A percentile compares a stretch with the other conserved stretches of the same genome.
Conservation (phyloP, 176 grass and related monocot species). For the Alloteropsis semialata region DNA sequence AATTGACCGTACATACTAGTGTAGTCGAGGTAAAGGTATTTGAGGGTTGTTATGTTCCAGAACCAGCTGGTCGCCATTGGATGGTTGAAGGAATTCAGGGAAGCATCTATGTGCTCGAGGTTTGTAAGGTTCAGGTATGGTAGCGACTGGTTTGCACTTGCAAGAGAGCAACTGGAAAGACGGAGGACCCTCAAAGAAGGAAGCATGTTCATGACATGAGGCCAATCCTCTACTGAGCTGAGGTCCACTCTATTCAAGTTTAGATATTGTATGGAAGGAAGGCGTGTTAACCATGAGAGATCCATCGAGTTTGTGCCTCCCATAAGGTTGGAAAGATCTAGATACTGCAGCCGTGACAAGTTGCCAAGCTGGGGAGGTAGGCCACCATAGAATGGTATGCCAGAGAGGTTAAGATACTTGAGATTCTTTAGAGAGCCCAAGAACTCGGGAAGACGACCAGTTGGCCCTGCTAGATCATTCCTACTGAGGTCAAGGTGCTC, state of each 20-base stretch:
- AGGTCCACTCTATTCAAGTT: neutral
- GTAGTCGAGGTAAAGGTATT: neutral
- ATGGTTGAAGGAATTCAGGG: neutral
- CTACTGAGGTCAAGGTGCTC: neutral
- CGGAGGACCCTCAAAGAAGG: neutral
- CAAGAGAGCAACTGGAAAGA: neutral
- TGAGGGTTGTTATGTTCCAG: neutral
- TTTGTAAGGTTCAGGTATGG: neutral
- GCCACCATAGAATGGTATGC: rapidly evolving
- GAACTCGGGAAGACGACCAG: neutral
- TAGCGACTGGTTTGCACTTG: neutral
- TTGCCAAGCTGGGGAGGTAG: neutral
- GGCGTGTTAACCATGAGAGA: neutral
- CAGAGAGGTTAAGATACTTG: neutral
- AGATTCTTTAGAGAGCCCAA: neutral
- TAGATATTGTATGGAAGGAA: neutral
- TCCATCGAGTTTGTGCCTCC: neutral
- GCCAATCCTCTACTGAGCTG: neutral
- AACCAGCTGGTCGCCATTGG: neutral
- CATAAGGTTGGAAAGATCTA: neutral
- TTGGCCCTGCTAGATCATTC: neutral
- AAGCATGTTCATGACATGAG: neutral
- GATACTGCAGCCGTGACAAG: neutral
- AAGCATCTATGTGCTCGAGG: neutral
- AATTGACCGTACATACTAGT: neutral